Base-by-base conservation (phyloP, 2,329 filamentous ascomycete species). In the Claviceps humidiphila region DNA sequence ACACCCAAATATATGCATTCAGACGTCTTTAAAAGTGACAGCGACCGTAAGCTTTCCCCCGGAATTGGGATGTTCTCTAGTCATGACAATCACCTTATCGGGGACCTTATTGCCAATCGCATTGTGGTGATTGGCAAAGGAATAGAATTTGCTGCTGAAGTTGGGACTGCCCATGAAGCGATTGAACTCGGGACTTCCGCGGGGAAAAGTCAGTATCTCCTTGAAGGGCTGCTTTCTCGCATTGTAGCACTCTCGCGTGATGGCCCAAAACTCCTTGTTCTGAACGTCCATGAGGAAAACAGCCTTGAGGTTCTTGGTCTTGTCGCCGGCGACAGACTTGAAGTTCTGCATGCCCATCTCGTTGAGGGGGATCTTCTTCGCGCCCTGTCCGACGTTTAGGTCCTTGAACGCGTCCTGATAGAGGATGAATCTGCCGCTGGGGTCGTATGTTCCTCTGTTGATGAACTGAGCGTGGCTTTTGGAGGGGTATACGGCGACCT, bases 191-290 rank as follows among this genome's bases (percentile, higher is more conserved):
- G 47, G 17, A n/a, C 17, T 49, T 9, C 38, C 38, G 11, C 17
- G 47, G 6, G 16, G 3, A 8, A 49, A 49, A 5, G 47, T 49
- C 8, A 49, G 38, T 22, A 49, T 22, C 37, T 49, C n/a, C 1
- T 0, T 17, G 14, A 49, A 49, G 34, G 47, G 38, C 20, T 49
- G 47, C 17, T 38, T 20, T 20, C 17, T 22, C 0, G 30, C 47
- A 22, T 49, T 49, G 20, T 49, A 49, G 9, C 38, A 3, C 16
- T 49, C 39, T 0, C 49, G 40, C 6, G 41, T 45, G 40, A 45
- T 50, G n/a, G n/a, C 49, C 49, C 49, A 50, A 26, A 50, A 45
- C 49, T 50, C 49, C 40, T 50, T 45, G 20, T 50, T 50, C 40
- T 49, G 47, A 3, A 49, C 47, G 16, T 49, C 37, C 47, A 49